Evolutionary conservation across 78 protist genomes (phyloP), one percentile per base, ranked within the genome.

Genomic region (Dictyostelium capitatum): DNA sequence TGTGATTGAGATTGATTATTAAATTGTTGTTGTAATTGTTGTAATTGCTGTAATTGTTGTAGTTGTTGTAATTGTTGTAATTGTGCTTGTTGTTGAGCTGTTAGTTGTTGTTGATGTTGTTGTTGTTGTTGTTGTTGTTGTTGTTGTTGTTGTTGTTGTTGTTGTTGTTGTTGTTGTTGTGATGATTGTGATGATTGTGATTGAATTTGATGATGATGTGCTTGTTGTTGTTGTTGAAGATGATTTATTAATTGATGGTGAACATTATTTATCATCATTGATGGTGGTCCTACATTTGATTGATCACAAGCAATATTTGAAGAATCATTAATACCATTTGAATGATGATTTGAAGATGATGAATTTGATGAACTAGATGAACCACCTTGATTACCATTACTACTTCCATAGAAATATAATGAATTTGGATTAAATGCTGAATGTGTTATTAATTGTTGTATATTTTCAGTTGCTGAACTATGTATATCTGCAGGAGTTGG

Each of bases 231-330:
- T 32, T 82, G 89, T 14, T 64, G 50, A 17, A 64, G 79, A 47
- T 82, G 89, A 82, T 64, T 67, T 11, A 82, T 82, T 25, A 82
- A 23, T 69, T 82, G 89, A 53, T 82, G 89, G 17, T 82, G 89
- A 12, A 82, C 89, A 2, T 79, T 25, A 54, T 82, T 82, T 17
- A 82, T 82, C 56, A 82, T 28, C 62, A 64, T 82, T 32, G 89
- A 82, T 32, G 89, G 89, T 59, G 69, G 69, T 59, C 25, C 32
- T 37, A 37, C 43, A 37, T 37, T 37, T 37, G 43, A 37, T 59
- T 7, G 69, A 9, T 59, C 69, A 59, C 69, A 59, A 20, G 69
- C 69, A 59, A 59, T 59, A 37, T 37, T 37, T 37, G 43, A 37
- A 7, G 69, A 23, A 59, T 59, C 69, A 59, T 59, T 59, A 14